Conservation (phyloP, 306 rosid genomes). For the Acacia acuminata region DNA sequence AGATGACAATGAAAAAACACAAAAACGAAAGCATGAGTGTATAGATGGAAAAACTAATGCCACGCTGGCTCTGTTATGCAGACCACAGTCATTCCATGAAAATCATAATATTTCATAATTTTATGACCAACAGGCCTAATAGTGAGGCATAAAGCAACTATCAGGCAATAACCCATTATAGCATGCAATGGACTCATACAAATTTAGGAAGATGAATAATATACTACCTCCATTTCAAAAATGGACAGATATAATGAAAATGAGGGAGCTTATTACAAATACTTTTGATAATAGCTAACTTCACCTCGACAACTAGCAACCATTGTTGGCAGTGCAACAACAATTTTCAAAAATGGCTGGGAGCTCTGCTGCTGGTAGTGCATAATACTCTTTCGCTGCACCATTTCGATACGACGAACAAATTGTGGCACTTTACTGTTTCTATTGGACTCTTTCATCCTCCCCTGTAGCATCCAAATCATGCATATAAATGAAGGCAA, state of each 20-base stretch:
- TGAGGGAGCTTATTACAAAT: background rate
- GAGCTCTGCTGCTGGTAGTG: conserved; percentile 78
- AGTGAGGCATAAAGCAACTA: conserved; percentile 10
- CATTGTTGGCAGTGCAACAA: conserved; percentile 95
- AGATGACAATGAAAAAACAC: conserved; percentile 12
- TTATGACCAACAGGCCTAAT: conserved; percentile 16
- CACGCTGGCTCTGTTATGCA: conserved; percentile 4
- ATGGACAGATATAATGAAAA: background rate
- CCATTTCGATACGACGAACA: conserved; percentile 74
- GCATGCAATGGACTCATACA: background rate
- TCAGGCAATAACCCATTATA: conserved; percentile 2
- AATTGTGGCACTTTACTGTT: conserved; percentile 68
- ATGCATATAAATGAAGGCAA: conserved; percentile 25
- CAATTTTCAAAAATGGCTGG: conserved; percentile 84
- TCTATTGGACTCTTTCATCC: conserved; percentile 90
- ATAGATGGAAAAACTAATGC: conserved; percentile 20
- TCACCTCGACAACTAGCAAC: conserved; percentile 98
- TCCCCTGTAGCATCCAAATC: conserved; percentile 50
- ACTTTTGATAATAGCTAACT: conserved; percentile 8
- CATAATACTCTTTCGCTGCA: conserved; percentile 87
- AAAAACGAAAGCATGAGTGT: background rate
- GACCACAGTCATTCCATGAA: background rate
- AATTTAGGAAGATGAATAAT: conserved; percentile 21
- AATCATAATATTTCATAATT: conserved; percentile 24
- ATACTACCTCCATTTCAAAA: background rate